phyloP scores from a whole-genome alignment of 495 filamentous ascomycete species.

The Aspergillus ellipticus region DNA sequence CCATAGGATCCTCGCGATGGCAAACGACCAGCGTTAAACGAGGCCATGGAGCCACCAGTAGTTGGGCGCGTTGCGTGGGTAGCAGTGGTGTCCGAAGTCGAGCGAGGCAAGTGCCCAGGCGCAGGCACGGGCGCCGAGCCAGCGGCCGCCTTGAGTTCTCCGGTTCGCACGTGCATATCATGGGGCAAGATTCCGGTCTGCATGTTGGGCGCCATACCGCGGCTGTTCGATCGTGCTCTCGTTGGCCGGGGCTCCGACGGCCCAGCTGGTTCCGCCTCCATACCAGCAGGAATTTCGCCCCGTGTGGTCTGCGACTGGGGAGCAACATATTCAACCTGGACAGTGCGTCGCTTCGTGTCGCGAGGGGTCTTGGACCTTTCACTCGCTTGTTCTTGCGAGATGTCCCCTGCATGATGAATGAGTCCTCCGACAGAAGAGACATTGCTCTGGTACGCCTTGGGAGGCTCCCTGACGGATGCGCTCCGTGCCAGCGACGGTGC shows the following conservation, averaged over 20 bases:
- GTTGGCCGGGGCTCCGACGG: slow-evolving; percentile 14
- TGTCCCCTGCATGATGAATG: slow-evolving; percentile 68
- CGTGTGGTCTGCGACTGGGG: slow-evolving; percentile 76
- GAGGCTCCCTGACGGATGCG: slow-evolving; percentile 85
- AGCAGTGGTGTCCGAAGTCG: slow-evolving; percentile 53
- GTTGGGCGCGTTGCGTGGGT: slow-evolving; percentile 59
- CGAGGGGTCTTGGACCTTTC: slow-evolving; percentile 61
- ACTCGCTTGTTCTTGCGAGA: slow-evolving; percentile 63
- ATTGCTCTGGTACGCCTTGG: slow-evolving; percentile 61
- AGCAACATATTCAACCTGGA: slow-evolving; percentile 97
- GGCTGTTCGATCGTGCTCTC: slow-evolving; percentile 17
- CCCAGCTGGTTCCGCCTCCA: slow-evolving; percentile 14
- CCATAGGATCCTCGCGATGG: slow-evolving; percentile 84
- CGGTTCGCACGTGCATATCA: slow-evolving; percentile 6
- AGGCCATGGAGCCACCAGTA: slow-evolving; percentile 79
- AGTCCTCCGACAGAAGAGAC: slow-evolving; percentile 61
- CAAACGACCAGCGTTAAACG: slow-evolving; percentile 58
- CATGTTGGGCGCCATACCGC: slow-evolving; percentile 5
- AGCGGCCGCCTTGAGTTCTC: slow-evolving; percentile 10
- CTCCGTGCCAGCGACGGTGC: slow-evolving; percentile 70
- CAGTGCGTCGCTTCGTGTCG: slow-evolving; percentile 88
- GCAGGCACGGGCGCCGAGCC: slow-evolving; percentile 5
- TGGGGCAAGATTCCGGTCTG: background rate
- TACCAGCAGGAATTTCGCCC: slow-evolving; percentile 46
- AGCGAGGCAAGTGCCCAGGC: slow-evolving; percentile 45